Evolutionary conservation across 306 rosid species (phyloP).

Genomic region (Malus orientalis): DNA sequence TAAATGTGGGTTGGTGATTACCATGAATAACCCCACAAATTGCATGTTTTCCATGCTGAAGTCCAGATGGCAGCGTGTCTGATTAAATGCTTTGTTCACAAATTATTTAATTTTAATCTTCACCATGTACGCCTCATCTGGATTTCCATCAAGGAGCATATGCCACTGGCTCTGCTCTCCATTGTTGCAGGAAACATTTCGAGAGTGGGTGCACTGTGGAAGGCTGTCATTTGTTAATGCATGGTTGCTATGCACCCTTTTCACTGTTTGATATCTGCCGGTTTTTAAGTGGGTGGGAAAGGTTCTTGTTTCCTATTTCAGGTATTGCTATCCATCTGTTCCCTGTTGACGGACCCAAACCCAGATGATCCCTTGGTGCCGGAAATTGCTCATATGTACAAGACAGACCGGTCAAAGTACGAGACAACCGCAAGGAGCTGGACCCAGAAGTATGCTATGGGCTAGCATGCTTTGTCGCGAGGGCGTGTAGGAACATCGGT

Average conservation of each 20-base stretch:
- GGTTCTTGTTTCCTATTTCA: slow-evolving; percentile 49
- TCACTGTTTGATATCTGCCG: slow-evolving; percentile 21
- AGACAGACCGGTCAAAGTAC: slow-evolving; percentile 72
- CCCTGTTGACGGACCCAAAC: slow-evolving; percentile 81
- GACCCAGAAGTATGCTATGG: slow-evolving; percentile 92
- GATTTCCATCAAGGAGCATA: slow-evolving; percentile 14
- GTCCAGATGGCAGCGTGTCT: neutral
- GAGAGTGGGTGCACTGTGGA: neutral
- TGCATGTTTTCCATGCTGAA: neutral
- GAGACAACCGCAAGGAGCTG: slow-evolving; percentile 92
- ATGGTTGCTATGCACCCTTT: slow-evolving; percentile 15
- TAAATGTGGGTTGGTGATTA: neutral
- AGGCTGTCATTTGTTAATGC: slow-evolving; percentile 16
- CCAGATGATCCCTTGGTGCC: slow-evolving; percentile 85
- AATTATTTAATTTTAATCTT: neutral
- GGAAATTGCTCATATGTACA: slow-evolving; percentile 76
- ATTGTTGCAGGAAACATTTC: neutral
- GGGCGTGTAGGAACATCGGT: slow-evolving; percentile 21
- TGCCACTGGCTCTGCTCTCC: neutral
- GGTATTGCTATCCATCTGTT: slow-evolving; percentile 80
- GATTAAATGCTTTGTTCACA: neutral
- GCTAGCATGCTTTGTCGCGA: slow-evolving; percentile 37
- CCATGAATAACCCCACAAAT: neutral
- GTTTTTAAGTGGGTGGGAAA: slow-evolving; percentile 58
- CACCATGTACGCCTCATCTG: neutral